Evolutionary conservation across 768 basidiomycete species (phyloP).

Genomic region (Lactarius quietus): DNA sequence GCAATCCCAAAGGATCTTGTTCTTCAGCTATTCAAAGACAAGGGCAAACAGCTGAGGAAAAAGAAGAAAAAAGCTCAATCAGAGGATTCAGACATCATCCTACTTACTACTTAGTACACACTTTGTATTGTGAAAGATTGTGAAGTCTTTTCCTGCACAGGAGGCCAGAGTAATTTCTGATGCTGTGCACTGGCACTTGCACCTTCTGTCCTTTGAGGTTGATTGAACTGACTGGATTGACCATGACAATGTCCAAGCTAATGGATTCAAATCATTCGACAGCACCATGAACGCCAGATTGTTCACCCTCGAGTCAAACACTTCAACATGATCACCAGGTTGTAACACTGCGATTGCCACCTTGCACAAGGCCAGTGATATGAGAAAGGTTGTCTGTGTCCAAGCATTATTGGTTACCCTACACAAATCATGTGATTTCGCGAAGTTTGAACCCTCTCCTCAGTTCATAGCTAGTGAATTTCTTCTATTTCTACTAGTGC

Average conservation of each 20-base stretch:
- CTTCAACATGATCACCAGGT: conserved; percentile 96
- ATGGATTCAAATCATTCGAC: conserved; percentile 95
- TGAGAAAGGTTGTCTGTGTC: conserved; percentile 73
- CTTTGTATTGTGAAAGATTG: no score
- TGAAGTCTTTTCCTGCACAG: no score
- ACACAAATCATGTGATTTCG: conserved; percentile 89
- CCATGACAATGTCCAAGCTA: conserved; percentile 77
- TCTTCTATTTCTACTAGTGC: no score
- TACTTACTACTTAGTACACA: no score
- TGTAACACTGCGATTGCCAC: conserved; percentile 90
- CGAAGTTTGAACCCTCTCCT: no score
- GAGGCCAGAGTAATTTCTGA: no score
- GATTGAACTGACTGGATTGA: conserved; percentile 64
- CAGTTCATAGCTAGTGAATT: no score
- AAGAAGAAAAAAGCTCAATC: no score
- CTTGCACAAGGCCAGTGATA: conserved; percentile 84
- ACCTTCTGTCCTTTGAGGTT: conserved; percentile 87
- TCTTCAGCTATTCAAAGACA: no score
- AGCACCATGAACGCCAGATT: conserved; percentile 86
- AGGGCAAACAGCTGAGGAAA: no score
- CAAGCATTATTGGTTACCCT: conserved; percentile 66
- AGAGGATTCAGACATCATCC: no score
- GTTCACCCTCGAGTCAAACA: conserved; percentile 97
- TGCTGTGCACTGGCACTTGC: conserved; percentile 81
- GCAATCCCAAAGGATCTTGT: no score